Conservation (phyloP, 2,329 filamentous ascomycete genomes). For the Colletotrichum echinochloae region DNA sequence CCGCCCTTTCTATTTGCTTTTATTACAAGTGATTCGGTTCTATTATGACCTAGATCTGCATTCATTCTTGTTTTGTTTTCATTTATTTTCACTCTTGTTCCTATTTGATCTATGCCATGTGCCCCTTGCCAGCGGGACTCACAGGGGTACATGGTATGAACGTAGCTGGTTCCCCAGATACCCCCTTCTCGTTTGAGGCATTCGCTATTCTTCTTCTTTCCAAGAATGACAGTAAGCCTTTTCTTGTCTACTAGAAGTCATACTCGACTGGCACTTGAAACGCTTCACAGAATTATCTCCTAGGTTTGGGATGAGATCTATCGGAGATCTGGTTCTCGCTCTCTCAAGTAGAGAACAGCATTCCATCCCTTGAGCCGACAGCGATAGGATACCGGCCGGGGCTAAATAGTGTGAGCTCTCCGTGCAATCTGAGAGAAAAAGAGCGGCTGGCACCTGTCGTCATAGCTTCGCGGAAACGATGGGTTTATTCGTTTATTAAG, state of each 20-base stretch:
- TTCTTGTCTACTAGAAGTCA: no score
- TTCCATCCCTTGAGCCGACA: background rate
- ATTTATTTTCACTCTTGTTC: background rate
- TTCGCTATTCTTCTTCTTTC: background rate
- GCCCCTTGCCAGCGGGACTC: background rate
- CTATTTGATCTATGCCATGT: no score
- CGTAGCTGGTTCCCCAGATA: no score
- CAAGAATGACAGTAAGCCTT: no score
- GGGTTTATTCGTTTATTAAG: constrained; percentile 59
- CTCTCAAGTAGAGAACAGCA: background rate
- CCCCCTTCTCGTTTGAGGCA: background rate
- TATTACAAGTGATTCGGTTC: background rate
- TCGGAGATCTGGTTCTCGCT: background rate
- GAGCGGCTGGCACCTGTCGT: background rate
- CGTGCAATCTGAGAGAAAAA: background rate
- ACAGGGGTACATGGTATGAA: background rate
- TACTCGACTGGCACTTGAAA: no score
- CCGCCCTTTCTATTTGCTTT: background rate
- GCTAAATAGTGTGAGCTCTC: background rate
- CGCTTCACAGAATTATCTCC: no score
- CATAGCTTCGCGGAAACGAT: background rate
- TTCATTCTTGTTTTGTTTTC: background rate
- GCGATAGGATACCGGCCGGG: background rate
- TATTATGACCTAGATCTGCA: background rate
- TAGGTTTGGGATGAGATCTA: background rate